These are phyloP conservation scores for Cinchona pubescens DNA, from an alignment of 257 asterid genomes.

Conservation along the genomic window DNA sequence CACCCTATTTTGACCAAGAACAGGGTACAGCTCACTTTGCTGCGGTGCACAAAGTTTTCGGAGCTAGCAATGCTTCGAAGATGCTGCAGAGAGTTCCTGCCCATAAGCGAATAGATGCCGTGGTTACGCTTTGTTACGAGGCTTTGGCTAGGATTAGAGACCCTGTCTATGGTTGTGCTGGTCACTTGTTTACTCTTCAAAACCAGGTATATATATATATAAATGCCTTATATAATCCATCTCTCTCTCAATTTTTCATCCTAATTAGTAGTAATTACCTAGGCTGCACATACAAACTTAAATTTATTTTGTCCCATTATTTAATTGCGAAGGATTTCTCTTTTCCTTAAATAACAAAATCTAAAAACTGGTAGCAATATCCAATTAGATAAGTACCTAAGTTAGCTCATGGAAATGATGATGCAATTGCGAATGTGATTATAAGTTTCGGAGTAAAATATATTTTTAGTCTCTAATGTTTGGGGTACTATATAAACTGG, in stretches of 20 bases:
- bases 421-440: neutral
- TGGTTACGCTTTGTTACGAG: slow-evolving; percentile 37
- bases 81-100: slow-evolving; percentile 28
- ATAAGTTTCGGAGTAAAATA: too few relatives aligned
- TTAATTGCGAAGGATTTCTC: neutral
- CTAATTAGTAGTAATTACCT: neutral
- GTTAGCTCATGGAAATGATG: neutral
- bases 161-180: slow-evolving; percentile 45
- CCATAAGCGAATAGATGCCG: slow-evolving; percentile 37
- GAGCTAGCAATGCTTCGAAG: slow-evolving; percentile 46
- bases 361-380: too few relatives aligned
- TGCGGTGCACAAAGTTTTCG: slow-evolving; percentile 44
- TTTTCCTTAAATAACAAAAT: neutral
- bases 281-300: too few relatives aligned
- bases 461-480: too few relatives aligned
- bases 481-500: too few relatives aligned
- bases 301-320: too few relatives aligned
- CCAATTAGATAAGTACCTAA: neutral
- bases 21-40: slow-evolving; percentile 42
- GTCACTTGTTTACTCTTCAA: slow-evolving; percentile 39
- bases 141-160: slow-evolving; percentile 42
- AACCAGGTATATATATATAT: slow-evolving; percentile 33
- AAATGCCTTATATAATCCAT: too few relatives aligned
- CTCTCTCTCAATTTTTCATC: neutral
- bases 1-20: slow-evolving; percentile 40